These are phyloP conservation scores for Aureobasidium sp. DNA, from an alignment of 2,329 filamentous ascomycete genomes.

Conservation along the genomic window DNA sequence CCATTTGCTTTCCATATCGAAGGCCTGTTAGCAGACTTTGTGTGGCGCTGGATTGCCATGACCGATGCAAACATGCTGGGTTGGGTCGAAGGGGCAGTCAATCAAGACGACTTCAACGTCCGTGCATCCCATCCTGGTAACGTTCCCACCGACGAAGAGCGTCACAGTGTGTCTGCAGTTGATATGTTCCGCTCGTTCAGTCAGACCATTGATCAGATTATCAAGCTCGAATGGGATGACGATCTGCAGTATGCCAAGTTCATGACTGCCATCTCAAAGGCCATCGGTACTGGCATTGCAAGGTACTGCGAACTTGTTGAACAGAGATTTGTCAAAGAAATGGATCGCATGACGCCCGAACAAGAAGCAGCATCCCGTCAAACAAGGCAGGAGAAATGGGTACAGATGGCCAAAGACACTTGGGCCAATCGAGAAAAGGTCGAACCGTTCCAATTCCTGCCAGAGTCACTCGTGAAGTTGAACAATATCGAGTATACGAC, in stretches of 20 bases:
- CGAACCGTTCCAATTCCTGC: slow-evolving; percentile 94
- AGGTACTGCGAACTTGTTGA: slow-evolving; percentile 90
- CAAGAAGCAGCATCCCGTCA: slow-evolving; percentile 72
- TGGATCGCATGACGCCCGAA: slow-evolving; percentile 84
- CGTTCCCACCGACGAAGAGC: slow-evolving; percentile 66
- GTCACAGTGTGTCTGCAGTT: slow-evolving; percentile 87
- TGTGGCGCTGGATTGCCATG: slow-evolving; percentile 87
- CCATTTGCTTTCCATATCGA: slow-evolving; percentile 86
- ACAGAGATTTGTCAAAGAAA: slow-evolving; percentile 76
- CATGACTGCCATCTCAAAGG: slow-evolving; percentile 87
- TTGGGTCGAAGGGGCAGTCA: slow-evolving; percentile 85
- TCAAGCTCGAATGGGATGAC: slow-evolving; percentile 83
- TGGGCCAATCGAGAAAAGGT: slow-evolving; percentile 88
- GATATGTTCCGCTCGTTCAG: slow-evolving; percentile 94
- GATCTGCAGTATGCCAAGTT: slow-evolving; percentile 92
- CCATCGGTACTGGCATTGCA: slow-evolving; percentile 73
- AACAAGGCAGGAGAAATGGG: slow-evolving; percentile 83
- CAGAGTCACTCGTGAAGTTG: slow-evolving; percentile 93
- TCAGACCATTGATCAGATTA: slow-evolving; percentile 80
- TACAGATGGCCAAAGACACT: slow-evolving; percentile 88
- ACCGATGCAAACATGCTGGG: slow-evolving; percentile 73
- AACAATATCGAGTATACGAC: slow-evolving; percentile 97
- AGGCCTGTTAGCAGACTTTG: slow-evolving; percentile 77
- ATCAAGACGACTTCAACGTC: slow-evolving; percentile 79
- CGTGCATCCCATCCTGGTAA: slow-evolving; percentile 46